Evolutionary conservation across 306 rosid species (phyloP), one percentile per base, ranked within the genome.

Genomic region (Betula pendula): DNA sequence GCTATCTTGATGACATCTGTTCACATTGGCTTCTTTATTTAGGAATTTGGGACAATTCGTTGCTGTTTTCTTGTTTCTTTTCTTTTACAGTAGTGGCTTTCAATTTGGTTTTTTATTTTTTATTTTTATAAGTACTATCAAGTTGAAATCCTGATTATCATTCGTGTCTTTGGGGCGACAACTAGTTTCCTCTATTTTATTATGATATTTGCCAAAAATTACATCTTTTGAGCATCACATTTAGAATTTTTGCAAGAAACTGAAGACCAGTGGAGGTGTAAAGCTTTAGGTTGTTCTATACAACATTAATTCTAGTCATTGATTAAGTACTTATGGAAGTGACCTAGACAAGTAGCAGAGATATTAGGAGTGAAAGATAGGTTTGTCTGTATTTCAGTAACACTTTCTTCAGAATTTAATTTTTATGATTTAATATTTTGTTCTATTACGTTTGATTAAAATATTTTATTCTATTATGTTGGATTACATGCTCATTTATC

Each of bases 401-500:
- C 24, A 63, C 12, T 33, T 6, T 33, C 42, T 62, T 62, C 31
- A 16, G 4, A 55, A 12, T 10, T 48, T 35, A 33, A 5, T 13
- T 13, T 16, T 5, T 68, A 17, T 78, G 1, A 13, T 27, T 11
- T 58, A 31, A 14, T 48, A 50, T 71, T 48, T 29, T 31, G 25
- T 67, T 27, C 35, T 22, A 29, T 29, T 29, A 29, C 33, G 33
- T 29, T 29, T 29, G 33, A 29, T 29, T 29, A 29, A 1, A 29
- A 29, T 29, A 29, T 29, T 29, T 29, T 29, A 29, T 29, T 29
- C 33, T 29, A 3, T 67, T 60, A 20, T 45, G 16, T 2, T 4
- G 27, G 13, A 29, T 75, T 77, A 59, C 63, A 75, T 22, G 80
- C 81, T 87, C 80, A 78, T 68, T 76, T 73, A 67, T 78, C 73